A percentile compares a stretch with the other conserved stretches of the same genome.
Conservation (phyloP, 768 basidiomycete genomes). For the Phanerodontia chrysosporium region DNA sequence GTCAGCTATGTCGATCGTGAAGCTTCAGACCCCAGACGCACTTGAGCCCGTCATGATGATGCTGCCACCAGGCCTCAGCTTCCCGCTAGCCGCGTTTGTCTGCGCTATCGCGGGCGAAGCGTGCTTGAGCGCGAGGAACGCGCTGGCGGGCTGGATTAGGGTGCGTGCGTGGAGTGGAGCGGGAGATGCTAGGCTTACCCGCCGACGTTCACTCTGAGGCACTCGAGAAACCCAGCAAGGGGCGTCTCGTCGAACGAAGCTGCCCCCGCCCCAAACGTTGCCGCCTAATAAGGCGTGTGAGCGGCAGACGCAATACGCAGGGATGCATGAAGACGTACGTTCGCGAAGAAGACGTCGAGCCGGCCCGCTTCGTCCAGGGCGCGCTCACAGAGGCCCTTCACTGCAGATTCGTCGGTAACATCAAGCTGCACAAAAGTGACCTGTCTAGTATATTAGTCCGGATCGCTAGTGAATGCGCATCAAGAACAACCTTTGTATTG, state of each 20-base stretch:
- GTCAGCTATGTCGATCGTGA: not conserved
- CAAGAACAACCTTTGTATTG: constrained; percentile 64
- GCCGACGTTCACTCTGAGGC: constrained; percentile 69
- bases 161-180: constrained; percentile 35
- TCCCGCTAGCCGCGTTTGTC: constrained; percentile 60
- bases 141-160: constrained; percentile 50
- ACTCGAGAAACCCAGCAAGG: constrained; percentile 79
- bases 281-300: not conserved
- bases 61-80: constrained; percentile 67
- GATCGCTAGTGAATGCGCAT: not conserved
- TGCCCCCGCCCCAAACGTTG: not conserved
- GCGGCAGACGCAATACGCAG: not conserved
- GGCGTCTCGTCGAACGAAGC: not conserved
- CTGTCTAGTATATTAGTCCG: constrained; percentile 33
- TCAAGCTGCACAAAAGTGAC: constrained; percentile 74
- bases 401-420: constrained; percentile 72
- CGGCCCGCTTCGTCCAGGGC: constrained; percentile 78
- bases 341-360: constrained; percentile 93
- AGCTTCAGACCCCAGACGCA: constrained; percentile 28
- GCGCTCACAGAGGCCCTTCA: constrained; percentile 63
- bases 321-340: constrained; percentile 44
- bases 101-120: constrained; percentile 78
- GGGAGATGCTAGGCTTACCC: constrained; percentile 38
- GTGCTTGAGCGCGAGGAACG: constrained; percentile 85
- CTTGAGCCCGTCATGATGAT: constrained; percentile 86